Evolutionary conservation across 2,329 filamentous ascomycete genomes (phyloP).

Genomic region (Ascomycota sp.): DNA sequence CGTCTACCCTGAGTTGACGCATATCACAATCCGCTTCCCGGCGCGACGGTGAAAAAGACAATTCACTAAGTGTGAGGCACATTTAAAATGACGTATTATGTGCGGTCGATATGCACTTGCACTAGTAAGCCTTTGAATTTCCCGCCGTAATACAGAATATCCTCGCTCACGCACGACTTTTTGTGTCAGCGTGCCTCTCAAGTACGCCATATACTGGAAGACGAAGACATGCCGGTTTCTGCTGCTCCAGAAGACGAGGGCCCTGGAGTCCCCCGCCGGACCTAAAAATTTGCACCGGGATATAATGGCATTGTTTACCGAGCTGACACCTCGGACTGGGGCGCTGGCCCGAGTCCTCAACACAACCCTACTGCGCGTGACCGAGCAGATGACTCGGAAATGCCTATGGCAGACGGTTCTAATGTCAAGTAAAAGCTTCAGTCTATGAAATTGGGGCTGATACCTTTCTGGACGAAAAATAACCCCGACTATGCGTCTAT

Average conservation of each 20-base stretch:
- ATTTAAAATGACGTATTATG: conserved; percentile 6
- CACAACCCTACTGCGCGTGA: background rate
- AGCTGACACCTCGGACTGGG: conserved; percentile 44
- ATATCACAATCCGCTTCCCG: too few species aligned
- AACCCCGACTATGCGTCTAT: conserved; percentile 57
- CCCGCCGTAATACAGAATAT: background rate
- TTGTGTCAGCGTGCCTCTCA: conserved; percentile 47
- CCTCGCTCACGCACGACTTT: background rate
- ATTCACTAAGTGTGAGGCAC: too few species aligned
- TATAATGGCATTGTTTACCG: conserved; percentile 73
- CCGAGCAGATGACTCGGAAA: background rate
- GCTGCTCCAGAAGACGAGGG: conserved; percentile 52
- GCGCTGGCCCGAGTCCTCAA: conserved; percentile 21
- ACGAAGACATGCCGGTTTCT: conserved; percentile 53
- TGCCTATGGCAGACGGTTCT: background rate
- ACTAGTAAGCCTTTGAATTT: conserved; percentile 9
- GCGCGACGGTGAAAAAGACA: too few species aligned
- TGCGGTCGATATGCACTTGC: conserved; percentile 17
- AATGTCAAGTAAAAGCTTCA: conserved; percentile 58
- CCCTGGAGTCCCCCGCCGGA: conserved; percentile 41
- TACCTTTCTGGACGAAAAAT: conserved; percentile 84
- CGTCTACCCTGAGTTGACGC: background rate
- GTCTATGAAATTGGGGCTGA: conserved; percentile 86
- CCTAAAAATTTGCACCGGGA: conserved; percentile 84
- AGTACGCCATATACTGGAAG: conserved; percentile 50